Evolutionary conservation across 768 basidiomycete species (phyloP), one percentile per base, ranked within the genome.

Genomic region (Suillus fuscotomentosus): DNA sequence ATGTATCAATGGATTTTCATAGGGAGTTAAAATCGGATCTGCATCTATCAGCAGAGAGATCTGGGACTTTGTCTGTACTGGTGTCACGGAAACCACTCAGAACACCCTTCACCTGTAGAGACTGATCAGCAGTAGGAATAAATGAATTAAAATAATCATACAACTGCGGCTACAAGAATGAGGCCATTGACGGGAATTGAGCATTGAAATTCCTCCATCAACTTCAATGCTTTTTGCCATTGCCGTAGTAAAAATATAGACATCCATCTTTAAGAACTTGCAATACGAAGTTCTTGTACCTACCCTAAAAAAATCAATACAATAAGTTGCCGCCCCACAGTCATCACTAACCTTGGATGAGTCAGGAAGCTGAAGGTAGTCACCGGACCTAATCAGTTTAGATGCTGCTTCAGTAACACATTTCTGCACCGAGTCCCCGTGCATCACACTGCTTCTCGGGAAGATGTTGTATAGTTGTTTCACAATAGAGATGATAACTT

Each of bases 281-380:
- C 14, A 11, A 48, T 48, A 14, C 2, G 11, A 48, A 48, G 69
- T 55, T 68, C 69, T n/a, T 63, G 66, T 34, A 47, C 54, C 4
- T 31, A 47, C 43, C 41, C 53, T 45, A 31, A 45, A 9, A 45
- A 45, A 45, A 42, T 42, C 0, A 45, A 45, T 45, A 31, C 43
- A 45, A n/a, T n/a, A 45, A 45, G 43, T 10, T 45, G 20, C 9
- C 1, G 3, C 47, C 22, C 47, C 47, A 48, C 47, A 22, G 47
- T 48, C 47, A 48, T 48, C 47, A 48, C 47, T 5, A 13, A 48
- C 47, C 47, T 48, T 5, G 1, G 47, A 48, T 5, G 22, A 48
- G 22, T 48, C 48, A 48, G 48, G 48, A 48, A 48, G 48, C 22
- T 11, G 13, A 48, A 48, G 48, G 48, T 48, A 48, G 48, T 48